Percentiles rank a stretch among this genome's conserved stretches.
Conservation (phyloP, 208 protist species). For the Leptomonas pyrrhocoris region DNA sequence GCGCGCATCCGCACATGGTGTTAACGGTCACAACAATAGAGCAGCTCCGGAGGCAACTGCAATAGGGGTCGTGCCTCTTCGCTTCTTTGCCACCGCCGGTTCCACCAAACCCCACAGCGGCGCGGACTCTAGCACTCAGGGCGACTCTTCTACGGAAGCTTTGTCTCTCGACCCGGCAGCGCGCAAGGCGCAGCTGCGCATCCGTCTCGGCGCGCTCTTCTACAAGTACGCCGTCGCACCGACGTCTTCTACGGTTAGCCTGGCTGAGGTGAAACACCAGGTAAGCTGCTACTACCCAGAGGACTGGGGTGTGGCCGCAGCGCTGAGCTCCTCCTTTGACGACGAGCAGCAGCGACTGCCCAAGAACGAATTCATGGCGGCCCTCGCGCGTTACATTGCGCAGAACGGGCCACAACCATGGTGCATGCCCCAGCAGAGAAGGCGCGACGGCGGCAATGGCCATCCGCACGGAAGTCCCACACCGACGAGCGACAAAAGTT, state of each 20-base stretch:
- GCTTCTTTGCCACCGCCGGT: background rate
- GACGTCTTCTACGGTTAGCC: conserved; percentile 32
- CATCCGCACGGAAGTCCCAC: background rate
- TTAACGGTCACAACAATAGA: too few species aligned
- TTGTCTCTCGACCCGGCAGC: background rate
- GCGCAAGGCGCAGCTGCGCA: conserved; percentile 46
- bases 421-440: conserved; percentile 26
- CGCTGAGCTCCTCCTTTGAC: conserved; percentile 26
- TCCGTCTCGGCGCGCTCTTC: conserved; percentile 82
- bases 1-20: background rate
- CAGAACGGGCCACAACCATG: conserved; percentile 58
- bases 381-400: conserved; percentile 53
- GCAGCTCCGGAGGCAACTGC: too few species aligned
- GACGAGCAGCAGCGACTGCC: conserved; percentile 34
- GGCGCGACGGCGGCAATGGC: background rate
- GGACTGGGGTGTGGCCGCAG: conserved; percentile 58
- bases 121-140: background rate
- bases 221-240: conserved; percentile 74
- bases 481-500: too few species aligned
- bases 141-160: background rate
- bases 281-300: conserved; percentile 62
- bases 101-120: background rate
- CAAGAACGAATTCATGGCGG: conserved; percentile 60
- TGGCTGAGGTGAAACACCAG: conserved; percentile 51
- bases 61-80: too few species aligned